Conservation (phyloP, 2,329 filamentous ascomycete genomes). For the Penicillium hordei region DNA sequence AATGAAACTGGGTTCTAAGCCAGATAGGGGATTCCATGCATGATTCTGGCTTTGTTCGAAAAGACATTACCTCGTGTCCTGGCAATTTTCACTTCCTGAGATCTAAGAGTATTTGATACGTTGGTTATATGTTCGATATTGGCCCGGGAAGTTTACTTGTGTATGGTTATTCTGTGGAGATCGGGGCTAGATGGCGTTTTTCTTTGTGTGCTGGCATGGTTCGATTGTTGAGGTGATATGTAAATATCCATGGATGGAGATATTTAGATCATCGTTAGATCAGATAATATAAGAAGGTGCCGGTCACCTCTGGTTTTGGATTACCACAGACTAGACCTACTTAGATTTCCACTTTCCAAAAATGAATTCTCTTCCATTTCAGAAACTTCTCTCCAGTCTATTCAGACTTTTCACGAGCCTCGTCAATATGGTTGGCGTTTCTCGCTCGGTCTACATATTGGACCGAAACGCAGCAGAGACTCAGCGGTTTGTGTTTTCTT, state of each 20-base stretch:
- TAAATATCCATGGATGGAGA: neutral
- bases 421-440: neutral
- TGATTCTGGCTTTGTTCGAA: constrained; percentile 1
- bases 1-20: neutral
- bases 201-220: constrained; percentile 4
- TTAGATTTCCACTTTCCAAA: neutral
- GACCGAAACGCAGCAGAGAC: constrained; percentile 23
- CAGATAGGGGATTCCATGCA: neutral
- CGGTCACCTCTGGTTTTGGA: neutral
- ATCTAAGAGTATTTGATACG: neutral
- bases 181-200: neutral
- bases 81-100: neutral
- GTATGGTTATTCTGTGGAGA: neutral
- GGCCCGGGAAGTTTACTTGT: neutral
- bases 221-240: neutral
- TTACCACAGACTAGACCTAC: neutral
- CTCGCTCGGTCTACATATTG: constrained; percentile 22
- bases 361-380: neutral
- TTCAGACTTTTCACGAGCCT: neutral
- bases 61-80: neutral
- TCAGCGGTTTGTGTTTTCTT: constrained; percentile 15
- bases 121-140: neutral
- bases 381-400: constrained; percentile 1
- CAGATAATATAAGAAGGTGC: neutral
- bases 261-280: neutral